Percentiles rank a stretch among this genome's conserved stretches.
These are phyloP conservation scores for Leccinum olivaceopallidum DNA, from an alignment of 768 basidiomycete species.

Conservation along the genomic window DNA sequence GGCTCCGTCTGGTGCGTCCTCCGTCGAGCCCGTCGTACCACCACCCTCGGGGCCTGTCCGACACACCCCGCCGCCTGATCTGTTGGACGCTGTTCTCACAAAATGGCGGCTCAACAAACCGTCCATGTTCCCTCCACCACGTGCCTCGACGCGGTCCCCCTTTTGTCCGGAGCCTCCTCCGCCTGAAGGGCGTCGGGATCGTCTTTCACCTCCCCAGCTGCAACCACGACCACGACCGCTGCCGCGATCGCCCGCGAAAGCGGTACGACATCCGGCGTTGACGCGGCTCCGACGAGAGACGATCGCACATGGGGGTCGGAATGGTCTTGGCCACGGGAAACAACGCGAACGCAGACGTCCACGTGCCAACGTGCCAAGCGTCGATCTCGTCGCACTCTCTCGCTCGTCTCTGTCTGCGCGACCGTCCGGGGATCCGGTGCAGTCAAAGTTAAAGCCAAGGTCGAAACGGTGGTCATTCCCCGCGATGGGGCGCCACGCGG, in stretches of 20 bases:
- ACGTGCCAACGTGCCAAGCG: slow-evolving; percentile 13
- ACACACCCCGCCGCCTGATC: neutral
- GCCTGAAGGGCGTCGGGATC: neutral
- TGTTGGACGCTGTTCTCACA: neutral
- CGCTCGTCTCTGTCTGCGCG: slow-evolving; percentile 11
- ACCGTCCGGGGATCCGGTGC: slow-evolving; percentile 1
- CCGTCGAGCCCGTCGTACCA: slow-evolving; percentile 1
- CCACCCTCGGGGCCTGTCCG: neutral
- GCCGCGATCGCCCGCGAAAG: neutral
- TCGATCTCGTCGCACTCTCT: slow-evolving; percentile 26
- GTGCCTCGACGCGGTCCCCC: slow-evolving; percentile 19
- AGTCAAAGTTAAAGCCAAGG: neutral
- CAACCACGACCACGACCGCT: neutral
- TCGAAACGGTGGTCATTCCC: slow-evolving; percentile 25
- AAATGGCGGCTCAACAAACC: neutral
- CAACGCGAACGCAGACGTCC: neutral
- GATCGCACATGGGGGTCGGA: neutral
- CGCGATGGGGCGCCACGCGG: neutral
- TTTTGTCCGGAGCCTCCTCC: slow-evolving; percentile 17
- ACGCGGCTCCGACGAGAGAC: slow-evolving; percentile 21
- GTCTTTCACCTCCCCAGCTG: neutral
- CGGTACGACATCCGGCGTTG: slow-evolving; percentile 11
- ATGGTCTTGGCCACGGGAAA: neutral
- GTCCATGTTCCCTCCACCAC: slow-evolving; percentile 19
- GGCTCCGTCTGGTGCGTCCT: slow-evolving; percentile 1